A percentile compares a stretch with the other conserved stretches of the same genome.
Conservation (phyloP, 192 early-diverging fungal species). For the Dissophora ornata region DNA sequence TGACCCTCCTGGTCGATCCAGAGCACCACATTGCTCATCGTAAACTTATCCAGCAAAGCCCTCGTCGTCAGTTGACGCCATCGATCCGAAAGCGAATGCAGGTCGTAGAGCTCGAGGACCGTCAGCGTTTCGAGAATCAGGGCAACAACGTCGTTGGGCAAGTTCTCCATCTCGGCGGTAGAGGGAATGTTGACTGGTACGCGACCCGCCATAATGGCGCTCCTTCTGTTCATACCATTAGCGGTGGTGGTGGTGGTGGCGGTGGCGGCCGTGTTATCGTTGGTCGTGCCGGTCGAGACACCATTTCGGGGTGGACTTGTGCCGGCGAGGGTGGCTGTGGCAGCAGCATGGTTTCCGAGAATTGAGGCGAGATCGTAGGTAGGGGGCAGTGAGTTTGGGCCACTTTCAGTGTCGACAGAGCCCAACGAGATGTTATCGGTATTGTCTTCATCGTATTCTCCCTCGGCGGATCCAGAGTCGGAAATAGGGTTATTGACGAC, state of each 20-base stretch:
- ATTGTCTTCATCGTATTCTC: slow-evolving; percentile 28
- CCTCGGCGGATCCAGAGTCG: slow-evolving; percentile 12
- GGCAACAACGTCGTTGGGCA: slow-evolving; percentile 53
- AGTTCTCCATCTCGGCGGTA: slow-evolving; percentile 53
- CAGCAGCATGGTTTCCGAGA: slow-evolving; percentile 31
- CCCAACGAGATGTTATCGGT: slow-evolving; percentile 47
- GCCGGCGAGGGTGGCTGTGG: slow-evolving; percentile 1
- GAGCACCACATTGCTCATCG: slow-evolving; percentile 37
- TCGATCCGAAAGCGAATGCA: slow-evolving; percentile 43
- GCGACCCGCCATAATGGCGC: neutral
- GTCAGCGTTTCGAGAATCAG: slow-evolving; percentile 51
- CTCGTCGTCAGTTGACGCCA: slow-evolving; percentile 50
- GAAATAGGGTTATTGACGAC: neutral
- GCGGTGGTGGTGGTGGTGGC: neutral
- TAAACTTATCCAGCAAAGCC: slow-evolving; percentile 49
- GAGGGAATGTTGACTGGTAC: slow-evolving; percentile 38
- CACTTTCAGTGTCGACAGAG: slow-evolving; percentile 33
- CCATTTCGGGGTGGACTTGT: slow-evolving; percentile 3
- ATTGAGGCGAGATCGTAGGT: slow-evolving; percentile 49
- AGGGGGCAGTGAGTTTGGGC: slow-evolving; percentile 31
- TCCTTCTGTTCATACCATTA: neutral
- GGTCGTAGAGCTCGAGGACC: slow-evolving; percentile 42
- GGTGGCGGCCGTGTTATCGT: slow-evolving; percentile 6
- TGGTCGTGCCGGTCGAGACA: neutral
- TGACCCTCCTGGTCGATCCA: slow-evolving; percentile 60